Base-by-base conservation (phyloP, 176 grass and related monocot genomes). In the Ananas comosus region DNA sequence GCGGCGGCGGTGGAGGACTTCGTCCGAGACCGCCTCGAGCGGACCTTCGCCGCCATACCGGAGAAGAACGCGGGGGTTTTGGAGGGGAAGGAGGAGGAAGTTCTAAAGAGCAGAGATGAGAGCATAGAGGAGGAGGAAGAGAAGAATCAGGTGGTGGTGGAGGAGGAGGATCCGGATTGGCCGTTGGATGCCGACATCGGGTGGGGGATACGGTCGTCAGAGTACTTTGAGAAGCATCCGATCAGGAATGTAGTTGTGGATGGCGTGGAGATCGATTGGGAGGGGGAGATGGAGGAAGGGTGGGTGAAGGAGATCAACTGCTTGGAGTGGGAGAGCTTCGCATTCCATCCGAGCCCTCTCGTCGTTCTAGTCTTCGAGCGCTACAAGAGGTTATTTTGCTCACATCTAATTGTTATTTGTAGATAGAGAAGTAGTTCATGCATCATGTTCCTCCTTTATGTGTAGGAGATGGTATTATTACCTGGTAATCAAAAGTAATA, bases 291-390 rank as follows among this genome's bases (percentile, higher is more conserved):
- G 24, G 84, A 99, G 22, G 72, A 86, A 75, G 89, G 89, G 5
- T 93, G 89, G 94, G 87, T 99, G 66, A 87, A 99, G 74, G 94
- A 99, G 78, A 99, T 93, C 73, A 99, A 93, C 58, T 93, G 86
- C 72, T 73, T 93, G 84, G 89, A 99, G 79, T 99, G 94, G 94
- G 94, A 93, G 77, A 86, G 80, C 71, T 93, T 99, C 54, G 87
- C 89, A 1, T 99, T 90, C 83, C 89, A 93, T 23, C 94, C 94
- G 8, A 99, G 94, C 64, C 94, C 94, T 13, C 90, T 99, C 28
- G 70, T 99, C 51, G 78, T 90, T 49, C 82, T 99, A 0, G 89
- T 99, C 51, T 93, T 99, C 51, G 82, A 99, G 68, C 94, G 84
- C 66, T 99, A 99, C 80, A 80, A 67, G 70, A 52, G 89, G 94